Base-by-base conservation (phyloP, 345 rosid species). In the Citrus reticulata region DNA sequence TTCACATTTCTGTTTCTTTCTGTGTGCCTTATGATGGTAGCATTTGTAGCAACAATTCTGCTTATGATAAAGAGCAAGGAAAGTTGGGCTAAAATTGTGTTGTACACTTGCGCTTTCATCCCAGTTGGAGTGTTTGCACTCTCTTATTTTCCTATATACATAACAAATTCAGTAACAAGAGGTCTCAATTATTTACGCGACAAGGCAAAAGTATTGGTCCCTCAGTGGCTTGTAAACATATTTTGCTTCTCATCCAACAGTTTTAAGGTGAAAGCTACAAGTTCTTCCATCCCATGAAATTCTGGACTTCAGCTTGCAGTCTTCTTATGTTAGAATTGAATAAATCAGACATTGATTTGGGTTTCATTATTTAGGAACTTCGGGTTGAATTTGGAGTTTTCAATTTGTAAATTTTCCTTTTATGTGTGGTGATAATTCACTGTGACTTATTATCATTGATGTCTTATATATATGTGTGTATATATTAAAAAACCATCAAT, bases 1-100 rank as follows among this genome's bases (percentile, higher is more conserved):
- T 74, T 61, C 37, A 62, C 77, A 5, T 61, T 74, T 61, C 68
- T 74, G 1, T 74, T 74, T 54, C 25, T 74, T 59, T 61, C 77
- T 60, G 76, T 72, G 8, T 57, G 65, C 76, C 17, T 72, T 30
- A 72, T 72, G 65, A 57, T 72, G 65, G n/a, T 58, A 14, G 65
- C 76, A 57, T 72, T 72, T 35, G 54, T 64, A 1, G 66, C 76
- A 34, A 72, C 76, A 11, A 22, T 72, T 58, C 66, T 72, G 42
- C 76, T 72, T 10, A 72, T 72, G 76, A 58, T 72, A 9, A n/a
- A 58, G 24, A 72, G 25, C 3, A 72, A 72, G 32, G 65, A 57
- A 57, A 58, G 25, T 24, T 72, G 76, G 76, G n/a, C 76, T 2
- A 72, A 72, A 72, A 57, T 72, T 5, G 14, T 57, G 22, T 11